Conservation (phyloP, 1,284 basidiomycete genomes). For the Pseudozyma pruni region DNA sequence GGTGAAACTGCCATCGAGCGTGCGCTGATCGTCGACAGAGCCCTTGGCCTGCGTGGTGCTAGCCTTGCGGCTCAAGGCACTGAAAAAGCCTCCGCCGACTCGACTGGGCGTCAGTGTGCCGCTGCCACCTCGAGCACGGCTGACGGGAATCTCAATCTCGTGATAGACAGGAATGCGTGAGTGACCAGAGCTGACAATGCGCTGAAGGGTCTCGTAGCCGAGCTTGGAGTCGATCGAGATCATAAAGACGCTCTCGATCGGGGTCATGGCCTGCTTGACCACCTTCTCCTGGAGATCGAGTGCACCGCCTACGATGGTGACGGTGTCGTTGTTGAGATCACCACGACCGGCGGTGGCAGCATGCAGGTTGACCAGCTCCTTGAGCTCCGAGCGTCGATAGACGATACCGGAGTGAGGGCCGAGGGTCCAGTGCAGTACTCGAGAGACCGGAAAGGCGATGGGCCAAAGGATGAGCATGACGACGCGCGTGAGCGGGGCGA, state of each 20-base stretch:
- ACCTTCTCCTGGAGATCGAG: constrained; percentile 79
- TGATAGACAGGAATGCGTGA: constrained; percentile 72
- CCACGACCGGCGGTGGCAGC: constrained; percentile 72
- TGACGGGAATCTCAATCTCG: constrained; percentile 69
- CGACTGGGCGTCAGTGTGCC: constrained; percentile 43
- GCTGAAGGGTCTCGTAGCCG: constrained; percentile 80
- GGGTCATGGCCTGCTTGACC: constrained; percentile 81
- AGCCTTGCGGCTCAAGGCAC: constrained; percentile 63
- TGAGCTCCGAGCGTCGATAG: constrained; percentile 72
- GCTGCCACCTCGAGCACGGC: constrained; percentile 31
- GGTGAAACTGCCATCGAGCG: constrained; percentile 31
- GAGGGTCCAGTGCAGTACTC: constrained; percentile 65
- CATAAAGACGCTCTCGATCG: constrained; percentile 78
- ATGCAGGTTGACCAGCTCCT: constrained; percentile 80
- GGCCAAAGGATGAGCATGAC: constrained; percentile 67
- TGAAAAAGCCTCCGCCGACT: constrained; percentile 29
- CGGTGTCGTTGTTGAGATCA: constrained; percentile 78
- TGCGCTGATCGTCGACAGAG: constrained; percentile 36
- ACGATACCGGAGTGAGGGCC: constrained; percentile 67
- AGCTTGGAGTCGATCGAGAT: constrained; percentile 81
- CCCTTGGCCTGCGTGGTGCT: constrained; percentile 55
- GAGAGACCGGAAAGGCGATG: constrained; percentile 67
- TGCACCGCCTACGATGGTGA: constrained; percentile 80
- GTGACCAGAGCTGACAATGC: constrained; percentile 81
- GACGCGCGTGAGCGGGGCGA: constrained; percentile 63